Evolutionary conservation across 768 basidiomycete genomes (phyloP).

Genomic region (Mrakia frigida): DNA sequence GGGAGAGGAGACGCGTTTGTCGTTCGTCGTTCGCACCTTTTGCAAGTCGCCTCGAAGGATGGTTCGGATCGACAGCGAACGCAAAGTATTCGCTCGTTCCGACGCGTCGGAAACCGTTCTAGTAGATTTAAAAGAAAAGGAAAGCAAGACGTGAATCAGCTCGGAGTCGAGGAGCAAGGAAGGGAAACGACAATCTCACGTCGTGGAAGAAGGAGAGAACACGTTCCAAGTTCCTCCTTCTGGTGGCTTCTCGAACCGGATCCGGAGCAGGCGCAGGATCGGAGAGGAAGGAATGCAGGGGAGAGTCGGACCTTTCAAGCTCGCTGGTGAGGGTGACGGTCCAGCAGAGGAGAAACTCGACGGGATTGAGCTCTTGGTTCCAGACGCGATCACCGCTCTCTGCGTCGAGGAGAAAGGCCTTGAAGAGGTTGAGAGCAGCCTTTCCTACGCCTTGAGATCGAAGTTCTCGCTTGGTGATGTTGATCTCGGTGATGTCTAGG

Average conservation of each 20-base stretch:
- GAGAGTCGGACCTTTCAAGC: background rate
- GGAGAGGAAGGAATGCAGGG: background rate
- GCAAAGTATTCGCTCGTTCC: background rate
- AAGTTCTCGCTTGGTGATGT: background rate
- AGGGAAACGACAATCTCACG: background rate
- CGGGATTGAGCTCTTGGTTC: background rate
- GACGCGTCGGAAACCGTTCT: background rate
- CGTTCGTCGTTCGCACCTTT: background rate
- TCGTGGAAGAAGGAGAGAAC: background rate
- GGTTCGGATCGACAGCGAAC: background rate
- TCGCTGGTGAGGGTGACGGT: background rate
- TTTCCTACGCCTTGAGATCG: background rate
- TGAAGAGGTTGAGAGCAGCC: background rate
- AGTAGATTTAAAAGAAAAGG: background rate
- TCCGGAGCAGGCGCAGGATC: background rate
- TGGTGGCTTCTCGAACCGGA: no score
- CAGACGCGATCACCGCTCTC: background rate
- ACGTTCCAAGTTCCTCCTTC: background rate
- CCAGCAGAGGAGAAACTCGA: background rate
- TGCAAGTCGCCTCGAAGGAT: background rate
- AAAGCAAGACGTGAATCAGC: background rate
- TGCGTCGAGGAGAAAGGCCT: background rate
- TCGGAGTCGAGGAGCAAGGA: no score
- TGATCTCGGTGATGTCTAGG: background rate
- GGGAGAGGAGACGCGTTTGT: background rate